These are phyloP conservation scores for Heimioporus retisporus DNA, from an alignment of 1,284 basidiomycete species.

Conservation along the genomic window DNA sequence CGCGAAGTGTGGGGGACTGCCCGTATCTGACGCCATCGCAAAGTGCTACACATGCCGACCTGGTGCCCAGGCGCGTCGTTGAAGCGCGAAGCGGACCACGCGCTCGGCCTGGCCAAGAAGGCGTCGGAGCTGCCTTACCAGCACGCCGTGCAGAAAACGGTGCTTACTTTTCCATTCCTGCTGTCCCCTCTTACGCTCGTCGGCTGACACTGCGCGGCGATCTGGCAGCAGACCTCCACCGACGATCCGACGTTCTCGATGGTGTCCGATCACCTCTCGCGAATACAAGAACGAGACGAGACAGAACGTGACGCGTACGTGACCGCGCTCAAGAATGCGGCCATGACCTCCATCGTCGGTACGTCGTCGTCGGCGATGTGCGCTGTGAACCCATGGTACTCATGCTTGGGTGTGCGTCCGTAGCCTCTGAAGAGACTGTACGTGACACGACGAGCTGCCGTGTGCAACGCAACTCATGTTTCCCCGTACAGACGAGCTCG, in stretches of 20 bases:
- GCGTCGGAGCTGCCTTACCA: slow-evolving; percentile 22
- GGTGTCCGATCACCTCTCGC: slow-evolving; percentile 26
- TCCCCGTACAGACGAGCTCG: slow-evolving; percentile 18
- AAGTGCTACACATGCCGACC: slow-evolving; percentile 30
- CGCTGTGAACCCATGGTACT: too few species aligned
- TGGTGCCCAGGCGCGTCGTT: slow-evolving; percentile 33
- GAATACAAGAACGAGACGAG: slow-evolving; percentile 15
- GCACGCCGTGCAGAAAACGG: slow-evolving; percentile 7
- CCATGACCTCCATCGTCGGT: neutral
- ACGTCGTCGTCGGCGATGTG: too few species aligned
- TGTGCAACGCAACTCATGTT: neutral
- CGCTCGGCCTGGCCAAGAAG: neutral
- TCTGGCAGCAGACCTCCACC: neutral
- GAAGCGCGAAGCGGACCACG: slow-evolving; percentile 18
- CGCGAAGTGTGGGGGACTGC: neutral
- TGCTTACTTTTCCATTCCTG: too few species aligned
- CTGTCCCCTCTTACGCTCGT: too few species aligned
- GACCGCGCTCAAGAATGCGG: slow-evolving; percentile 19
- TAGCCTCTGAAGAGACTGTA: too few species aligned
- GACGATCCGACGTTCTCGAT: slow-evolving; percentile 11
- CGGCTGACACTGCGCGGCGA: too few species aligned
- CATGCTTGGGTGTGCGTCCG: too few species aligned
- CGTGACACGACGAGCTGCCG: too few species aligned
- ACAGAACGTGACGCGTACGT: slow-evolving; percentile 5
- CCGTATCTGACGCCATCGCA: neutral